Base-by-base conservation (phyloP, 805 yeast genomes). In the Suhomyces sp. region DNA sequence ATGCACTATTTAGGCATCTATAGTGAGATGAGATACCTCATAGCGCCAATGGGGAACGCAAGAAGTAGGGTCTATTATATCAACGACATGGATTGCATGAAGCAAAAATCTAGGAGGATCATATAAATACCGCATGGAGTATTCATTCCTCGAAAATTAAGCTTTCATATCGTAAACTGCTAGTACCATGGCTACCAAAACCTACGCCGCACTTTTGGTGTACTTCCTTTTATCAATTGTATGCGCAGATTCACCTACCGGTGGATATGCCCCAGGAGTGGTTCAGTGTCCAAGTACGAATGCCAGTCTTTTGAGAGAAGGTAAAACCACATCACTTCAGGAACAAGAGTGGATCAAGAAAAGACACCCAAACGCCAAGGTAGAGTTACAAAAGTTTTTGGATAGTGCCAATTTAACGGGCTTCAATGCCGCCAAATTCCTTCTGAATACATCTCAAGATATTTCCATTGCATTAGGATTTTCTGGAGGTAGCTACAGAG, bases 401-500 rank as follows among this genome's bases (percentile, higher is more conserved):
- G 46, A 58, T 10, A 52, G 52, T 12, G 61, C 66, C 13, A 65
- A 62, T 21, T 47, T 69, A 29, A 51, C 59, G 4, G 60, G 57
- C 46, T 60, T 63, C 43, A 58, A 66, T 48, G 61, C 61, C 4
- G 60, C 56, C 17, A 53, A 52, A 29, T 67, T 68, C 46, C 44
- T 67, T 29, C 48, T 21, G 19, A 52, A 53, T 43, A 17, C 49
- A 8, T 50, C 61, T n/a, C 53, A 52, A 24, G 41, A 40, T 15
- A 43, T 55, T 24, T 44, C 46, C 24, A 63, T 73, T 17, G 78
- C 72, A 4, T 51, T 73, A 20, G 75, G 77, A 3, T 66, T 73
- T 51, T 60, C 71, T 8, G 78, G 78, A 2, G 78, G 78, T 13
- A 73, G 77, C 2, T 73, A 72, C 54, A 59, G 78, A 48, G 71